Percentiles rank a stretch among this genome's conserved stretches.
These are phyloP conservation scores for Rhodotorula babjevae DNA, from an alignment of 768 basidiomycete species.

Conservation along the genomic window DNA sequence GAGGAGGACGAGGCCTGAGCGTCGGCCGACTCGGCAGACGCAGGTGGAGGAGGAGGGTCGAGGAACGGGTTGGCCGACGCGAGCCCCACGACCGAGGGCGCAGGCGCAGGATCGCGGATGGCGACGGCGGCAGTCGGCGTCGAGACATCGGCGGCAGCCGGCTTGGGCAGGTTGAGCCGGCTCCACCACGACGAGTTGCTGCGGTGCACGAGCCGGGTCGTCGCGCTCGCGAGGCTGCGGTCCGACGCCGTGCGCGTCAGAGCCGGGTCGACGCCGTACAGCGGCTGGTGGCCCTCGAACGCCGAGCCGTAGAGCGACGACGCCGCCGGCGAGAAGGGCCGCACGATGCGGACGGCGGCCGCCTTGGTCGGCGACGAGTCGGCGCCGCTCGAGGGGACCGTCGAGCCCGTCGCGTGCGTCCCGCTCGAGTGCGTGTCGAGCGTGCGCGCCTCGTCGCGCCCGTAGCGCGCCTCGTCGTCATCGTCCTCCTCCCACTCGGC, in stretches of 20 bases:
- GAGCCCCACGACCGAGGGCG: conserved; percentile 7
- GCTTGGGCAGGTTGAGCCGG: conserved; percentile 15
- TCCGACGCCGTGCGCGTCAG: neutral
- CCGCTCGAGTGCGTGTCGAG: conserved; percentile 18
- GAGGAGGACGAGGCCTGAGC: neutral
- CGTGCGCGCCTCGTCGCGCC: conserved; percentile 13
- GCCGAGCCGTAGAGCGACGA: conserved; percentile 17
- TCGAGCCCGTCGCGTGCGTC: conserved; percentile 22
- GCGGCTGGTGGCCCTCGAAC: conserved; percentile 1
- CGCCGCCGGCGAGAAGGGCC: conserved; percentile 18
- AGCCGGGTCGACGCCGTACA: neutral
- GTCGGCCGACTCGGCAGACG: neutral
- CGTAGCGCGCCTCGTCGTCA: neutral
- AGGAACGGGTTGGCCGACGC: conserved; percentile 22
- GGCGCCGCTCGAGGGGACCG: neutral
- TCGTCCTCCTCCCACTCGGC: conserved; percentile 31
- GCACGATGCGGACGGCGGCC: conserved; percentile 2
- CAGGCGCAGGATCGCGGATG: conserved; percentile 31
- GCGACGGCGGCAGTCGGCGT: conserved; percentile 20
- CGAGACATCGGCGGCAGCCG: neutral
- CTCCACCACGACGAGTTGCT: conserved; percentile 32
- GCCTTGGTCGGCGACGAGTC: conserved; percentile 4
- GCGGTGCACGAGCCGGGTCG: neutral
- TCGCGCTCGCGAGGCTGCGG: neutral
- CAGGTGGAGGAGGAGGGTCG: neutral